Evolutionary conservation across 1,284 basidiomycete species (phyloP).

Genomic region (Leccinum griseonigrum): DNA sequence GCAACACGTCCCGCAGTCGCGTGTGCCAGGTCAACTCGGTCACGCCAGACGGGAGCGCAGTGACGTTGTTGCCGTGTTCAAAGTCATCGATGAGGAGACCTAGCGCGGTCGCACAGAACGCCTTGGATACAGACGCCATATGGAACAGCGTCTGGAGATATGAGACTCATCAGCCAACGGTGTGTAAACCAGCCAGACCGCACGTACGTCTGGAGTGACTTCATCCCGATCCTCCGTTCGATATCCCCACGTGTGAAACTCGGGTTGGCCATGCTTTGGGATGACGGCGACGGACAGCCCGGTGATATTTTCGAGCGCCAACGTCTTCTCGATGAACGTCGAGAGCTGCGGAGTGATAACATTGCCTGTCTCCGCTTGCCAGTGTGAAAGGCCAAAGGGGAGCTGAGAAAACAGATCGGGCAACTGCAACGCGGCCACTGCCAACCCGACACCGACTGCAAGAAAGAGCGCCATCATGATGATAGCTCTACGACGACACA

Average conservation of each 20-base stretch:
- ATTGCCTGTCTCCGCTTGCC: not conserved
- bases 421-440: slow-evolving; percentile 6
- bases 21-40: slow-evolving; percentile 35
- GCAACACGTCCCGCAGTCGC: slow-evolving; percentile 36
- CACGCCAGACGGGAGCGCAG: slow-evolving; percentile 34
- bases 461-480: slow-evolving; percentile 13
- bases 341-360: slow-evolving; percentile 20
- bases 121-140: slow-evolving; percentile 39
- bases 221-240: slow-evolving; percentile 22
- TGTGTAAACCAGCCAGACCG: too few relatives aligned
- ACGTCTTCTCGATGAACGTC: slow-evolving; percentile 17
- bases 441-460: slow-evolving; percentile 11
- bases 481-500: not conserved
- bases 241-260: slow-evolving; percentile 26
- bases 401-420: slow-evolving; percentile 3
- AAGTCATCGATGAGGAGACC: slow-evolving; percentile 43
- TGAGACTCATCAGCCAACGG: not conserved
- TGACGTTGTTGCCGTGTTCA: slow-evolving; percentile 34
- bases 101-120: slow-evolving; percentile 38
- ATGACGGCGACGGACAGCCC: slow-evolving; percentile 26
- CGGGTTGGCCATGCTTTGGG: slow-evolving; percentile 14
- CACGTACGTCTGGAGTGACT: slow-evolving; percentile 20
- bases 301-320: slow-evolving; percentile 20
- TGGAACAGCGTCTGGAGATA: slow-evolving; percentile 37
- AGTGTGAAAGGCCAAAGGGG: not conserved